Evolutionary conservation across 2,329 filamentous ascomycete species (phyloP).

Genomic region (Capronia epimyces): DNA sequence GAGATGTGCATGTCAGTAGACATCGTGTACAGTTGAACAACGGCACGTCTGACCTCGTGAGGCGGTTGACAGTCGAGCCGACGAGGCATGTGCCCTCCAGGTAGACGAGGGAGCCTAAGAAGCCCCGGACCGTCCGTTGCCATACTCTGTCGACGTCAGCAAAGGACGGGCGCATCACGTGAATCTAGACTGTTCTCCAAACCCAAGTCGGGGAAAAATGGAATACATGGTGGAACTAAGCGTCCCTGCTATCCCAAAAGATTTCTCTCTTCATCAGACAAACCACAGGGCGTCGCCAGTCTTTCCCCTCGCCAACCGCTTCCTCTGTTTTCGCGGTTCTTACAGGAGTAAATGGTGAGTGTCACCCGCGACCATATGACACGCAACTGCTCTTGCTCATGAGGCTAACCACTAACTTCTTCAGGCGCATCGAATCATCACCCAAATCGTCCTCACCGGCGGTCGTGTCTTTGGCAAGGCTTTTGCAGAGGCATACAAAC

Average conservation of each 20-base stretch:
- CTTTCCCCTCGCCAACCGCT: neutral
- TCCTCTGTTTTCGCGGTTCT: neutral
- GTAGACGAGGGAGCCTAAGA: neutral
- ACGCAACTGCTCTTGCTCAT: too few species aligned
- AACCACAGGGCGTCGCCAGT: neutral
- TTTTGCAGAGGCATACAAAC: slow-evolving; percentile 89
- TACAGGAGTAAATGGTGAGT: slow-evolving; percentile 16
- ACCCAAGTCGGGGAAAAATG: neutral
- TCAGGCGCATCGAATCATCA: slow-evolving; percentile 90
- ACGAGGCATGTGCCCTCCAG: neutral
- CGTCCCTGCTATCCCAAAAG: slow-evolving; percentile 2
- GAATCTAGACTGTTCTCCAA: neutral
- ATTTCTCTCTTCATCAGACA: neutral
- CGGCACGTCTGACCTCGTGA: neutral
- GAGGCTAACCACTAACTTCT: slow-evolving; percentile 18
- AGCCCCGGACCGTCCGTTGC: neutral
- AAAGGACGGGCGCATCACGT: neutral
- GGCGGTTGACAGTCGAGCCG: neutral
- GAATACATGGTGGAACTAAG: neutral
- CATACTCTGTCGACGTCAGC: neutral
- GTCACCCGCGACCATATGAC: neutral
- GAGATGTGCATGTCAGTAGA: neutral
- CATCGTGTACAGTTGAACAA: neutral
- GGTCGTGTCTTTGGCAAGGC: slow-evolving; percentile 87
- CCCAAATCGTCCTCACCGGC: slow-evolving; percentile 86